phyloP scores from a whole-genome alignment of 805 yeast species.

The Kodamaea leandrae region DNA sequence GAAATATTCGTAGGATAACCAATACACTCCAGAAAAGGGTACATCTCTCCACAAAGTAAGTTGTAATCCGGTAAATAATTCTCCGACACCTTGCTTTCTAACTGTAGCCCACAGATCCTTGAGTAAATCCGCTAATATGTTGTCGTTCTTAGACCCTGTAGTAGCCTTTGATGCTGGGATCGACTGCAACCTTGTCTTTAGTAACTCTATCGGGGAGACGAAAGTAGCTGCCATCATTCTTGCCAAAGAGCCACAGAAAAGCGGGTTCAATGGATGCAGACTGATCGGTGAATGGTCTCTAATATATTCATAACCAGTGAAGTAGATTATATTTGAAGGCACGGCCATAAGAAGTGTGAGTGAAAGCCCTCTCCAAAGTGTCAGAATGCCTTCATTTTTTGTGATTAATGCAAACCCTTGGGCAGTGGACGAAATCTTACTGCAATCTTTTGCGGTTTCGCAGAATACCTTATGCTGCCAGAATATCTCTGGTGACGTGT shows the following conservation, averaged over 20 bases:
- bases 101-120: constrained; percentile 54
- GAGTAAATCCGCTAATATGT: constrained; percentile 46
- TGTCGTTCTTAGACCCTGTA: background rate
- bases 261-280: constrained; percentile 62
- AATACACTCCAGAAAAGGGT: constrained; percentile 92
- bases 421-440: constrained; percentile 63
- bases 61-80: constrained; percentile 80
- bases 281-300: constrained; percentile 60
- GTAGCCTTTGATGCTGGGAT: constrained; percentile 48
- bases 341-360: constrained; percentile 83
- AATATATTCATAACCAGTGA: constrained; percentile 86
- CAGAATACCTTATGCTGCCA: constrained; percentile 40
- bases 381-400: constrained; percentile 65
- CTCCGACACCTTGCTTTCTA: constrained; percentile 51
- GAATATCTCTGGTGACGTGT: constrained; percentile 25
- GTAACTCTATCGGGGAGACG: constrained; percentile 82
- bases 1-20: constrained; percentile 76
- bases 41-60: constrained; percentile 96
- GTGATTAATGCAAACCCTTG: constrained; percentile 70
- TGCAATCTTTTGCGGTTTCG: constrained; percentile 36
- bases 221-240: constrained; percentile 78
- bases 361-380: constrained; percentile 88
- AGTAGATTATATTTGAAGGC: constrained; percentile 91
- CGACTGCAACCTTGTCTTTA: constrained; percentile 89
- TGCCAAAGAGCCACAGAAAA: constrained; percentile 83